Percentiles rank a stretch among this genome's conserved stretches.
Conservation (phyloP, 257 asterid species). For the Solanum pennellii region DNA sequence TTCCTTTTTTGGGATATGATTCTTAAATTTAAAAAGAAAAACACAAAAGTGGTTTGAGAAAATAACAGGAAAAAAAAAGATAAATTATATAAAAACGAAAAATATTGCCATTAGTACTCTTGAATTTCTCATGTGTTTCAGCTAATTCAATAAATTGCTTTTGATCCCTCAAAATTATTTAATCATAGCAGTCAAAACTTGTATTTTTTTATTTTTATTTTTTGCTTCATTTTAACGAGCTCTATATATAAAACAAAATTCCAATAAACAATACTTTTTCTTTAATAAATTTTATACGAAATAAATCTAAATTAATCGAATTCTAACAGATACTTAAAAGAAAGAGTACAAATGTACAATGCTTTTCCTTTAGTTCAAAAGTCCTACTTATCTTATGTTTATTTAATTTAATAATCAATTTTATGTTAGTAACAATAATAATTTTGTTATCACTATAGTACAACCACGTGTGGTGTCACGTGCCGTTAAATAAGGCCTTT, state of each 20-base stretch:
- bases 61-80: background rate
- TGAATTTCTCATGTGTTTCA: background rate
- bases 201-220: too few relatives aligned
- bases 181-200: too few relatives aligned
- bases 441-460: background rate
- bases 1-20: background rate
- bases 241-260: background rate
- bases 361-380: background rate
- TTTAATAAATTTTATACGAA: background rate
- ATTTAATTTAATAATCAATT: background rate
- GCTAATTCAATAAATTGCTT: background rate
- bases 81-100: too few relatives aligned
- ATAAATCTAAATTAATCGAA: background rate
- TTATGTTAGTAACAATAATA: background rate
- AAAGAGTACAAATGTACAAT: too few relatives aligned
- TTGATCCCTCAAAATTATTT: background rate
- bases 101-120: background rate
- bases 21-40: background rate
- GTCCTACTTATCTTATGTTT: background rate
- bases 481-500: conserved; percentile 1
- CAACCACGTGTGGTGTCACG: conserved; percentile 22
- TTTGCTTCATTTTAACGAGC: background rate
- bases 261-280: background rate
- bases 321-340: background rate
- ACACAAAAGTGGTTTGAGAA: background rate